Evolutionary conservation across 2,329 filamentous ascomycete species (phyloP), one percentile per base, ranked within the genome.

Genomic region (Cadophora sp.): DNA sequence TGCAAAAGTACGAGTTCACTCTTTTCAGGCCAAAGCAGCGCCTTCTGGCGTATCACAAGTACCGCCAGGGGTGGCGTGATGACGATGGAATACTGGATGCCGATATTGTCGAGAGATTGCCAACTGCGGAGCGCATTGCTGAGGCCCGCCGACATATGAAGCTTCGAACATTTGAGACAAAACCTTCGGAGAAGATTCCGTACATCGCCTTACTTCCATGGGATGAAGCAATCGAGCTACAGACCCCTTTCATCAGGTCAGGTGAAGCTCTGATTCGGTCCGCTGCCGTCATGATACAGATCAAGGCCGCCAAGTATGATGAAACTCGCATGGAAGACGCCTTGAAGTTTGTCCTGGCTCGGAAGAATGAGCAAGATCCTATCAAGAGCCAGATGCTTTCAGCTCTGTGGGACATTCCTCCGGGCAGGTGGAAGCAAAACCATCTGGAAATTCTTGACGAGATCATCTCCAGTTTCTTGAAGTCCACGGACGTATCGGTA

Each of bases 11-110:
- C 24, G 72, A 77, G 66, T 79, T 88, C 19, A 84, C 83, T 0
- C 85, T 86, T 65, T 81, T 85, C 1, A 86, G 86, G 70, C 85
- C 87, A 80, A 85, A 66, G 55, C 69, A 68, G 34, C 61, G 58
- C 11, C 19, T 59, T 19, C 31, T 56, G 7, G 50, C 56, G 0
- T 70, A 68, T 22, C 24, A 60, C 5, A 26, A 62, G 43, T 34
- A 59, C n/a, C 26, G 40, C 7, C 9, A 64, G 3, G 66, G 64
- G 1, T 68, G 69, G 69, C 29, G 66, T 12, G 37, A 64, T 16
- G 27, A 62, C 3, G 22, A 65, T 34, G 68, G 66, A 19, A 48
- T 48, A 14, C 31, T 68, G 5, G 22, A 48, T 14, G 29, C 14
- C 4, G 19, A 64, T 11, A 60, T 46, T n/a, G 16, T 65, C 4